phyloP scores from a whole-genome alignment of 768 basidiomycete species.

The Lenzites betulinus region DNA sequence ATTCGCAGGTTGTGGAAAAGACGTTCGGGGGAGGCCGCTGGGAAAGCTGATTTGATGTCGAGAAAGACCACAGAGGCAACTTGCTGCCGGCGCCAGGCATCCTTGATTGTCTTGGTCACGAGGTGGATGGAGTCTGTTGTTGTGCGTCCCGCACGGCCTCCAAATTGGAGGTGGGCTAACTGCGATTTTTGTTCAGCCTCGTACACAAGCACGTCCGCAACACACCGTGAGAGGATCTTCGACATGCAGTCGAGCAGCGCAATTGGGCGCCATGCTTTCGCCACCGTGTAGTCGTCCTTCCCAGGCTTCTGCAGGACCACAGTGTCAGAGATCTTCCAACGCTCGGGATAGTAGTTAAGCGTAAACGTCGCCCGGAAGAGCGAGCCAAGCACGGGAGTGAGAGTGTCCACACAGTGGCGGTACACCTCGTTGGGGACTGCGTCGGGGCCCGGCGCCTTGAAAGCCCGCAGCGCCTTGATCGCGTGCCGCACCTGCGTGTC shows the following conservation, averaged over 20 bases:
- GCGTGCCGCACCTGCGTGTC: conserved; percentile 30
- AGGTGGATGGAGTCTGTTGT: conserved; percentile 33
- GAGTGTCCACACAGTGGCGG: conserved; percentile 25
- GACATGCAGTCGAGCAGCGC: conserved; percentile 31
- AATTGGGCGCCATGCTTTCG: conserved; percentile 39
- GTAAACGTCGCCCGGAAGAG: conserved; percentile 35
- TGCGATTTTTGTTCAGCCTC: conserved; percentile 9
- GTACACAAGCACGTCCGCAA: conserved; percentile 17
- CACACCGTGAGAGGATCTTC: conserved; percentile 26
- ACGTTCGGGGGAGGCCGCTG: conserved; percentile 15
- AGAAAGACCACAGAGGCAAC: conserved; percentile 35
- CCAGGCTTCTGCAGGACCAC: conserved; percentile 38
- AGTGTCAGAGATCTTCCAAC: conserved; percentile 34
- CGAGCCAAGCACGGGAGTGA: conserved; percentile 29
- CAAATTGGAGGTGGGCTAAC: conserved; percentile 28
- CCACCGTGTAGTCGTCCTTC: conserved; percentile 33
- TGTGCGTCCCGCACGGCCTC: conserved; percentile 24
- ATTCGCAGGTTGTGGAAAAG: conserved; percentile 22
- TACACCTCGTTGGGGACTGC: conserved; percentile 37
- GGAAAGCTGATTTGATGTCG: conserved; percentile 39
- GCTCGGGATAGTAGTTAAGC: conserved; percentile 27
- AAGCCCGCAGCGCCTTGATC: conserved; percentile 33
- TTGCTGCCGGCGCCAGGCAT: conserved; percentile 26
- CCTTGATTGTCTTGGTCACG: conserved; percentile 23
- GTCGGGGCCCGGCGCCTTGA: conserved; percentile 38